phyloP scores from a whole-genome alignment of 2,329 filamentous ascomycete genomes.

The Rugonectria rugulosa region DNA sequence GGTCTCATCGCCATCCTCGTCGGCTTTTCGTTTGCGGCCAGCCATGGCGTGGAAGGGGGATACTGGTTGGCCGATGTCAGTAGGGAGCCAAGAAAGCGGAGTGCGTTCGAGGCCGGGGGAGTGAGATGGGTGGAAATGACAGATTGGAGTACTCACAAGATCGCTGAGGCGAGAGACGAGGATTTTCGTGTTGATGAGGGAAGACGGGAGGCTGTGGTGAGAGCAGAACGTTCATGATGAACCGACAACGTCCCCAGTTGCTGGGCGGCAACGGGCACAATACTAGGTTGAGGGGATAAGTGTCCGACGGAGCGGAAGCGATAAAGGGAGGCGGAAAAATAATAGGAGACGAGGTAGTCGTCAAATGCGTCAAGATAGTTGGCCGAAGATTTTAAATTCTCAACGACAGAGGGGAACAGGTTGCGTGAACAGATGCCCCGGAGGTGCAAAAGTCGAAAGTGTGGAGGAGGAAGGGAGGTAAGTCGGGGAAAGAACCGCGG shows the following conservation, averaged over 20 bases:
- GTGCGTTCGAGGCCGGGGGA: background rate
- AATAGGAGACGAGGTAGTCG: background rate
- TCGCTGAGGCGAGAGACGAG: conserved; percentile 62
- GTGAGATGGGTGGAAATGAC: background rate
- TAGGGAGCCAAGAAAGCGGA: conserved; percentile 15
- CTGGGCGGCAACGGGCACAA: conserved; percentile 14
- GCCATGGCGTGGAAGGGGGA: conserved; percentile 62
- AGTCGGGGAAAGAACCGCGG: conserved; percentile 13
- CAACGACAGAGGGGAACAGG: conserved; percentile 7
- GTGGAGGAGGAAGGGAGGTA: conserved; percentile 24
- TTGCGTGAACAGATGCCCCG: conserved; percentile 15
- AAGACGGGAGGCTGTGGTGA: conserved; percentile 67
- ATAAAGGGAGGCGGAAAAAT: background rate
- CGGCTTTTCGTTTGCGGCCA: conserved; percentile 84
- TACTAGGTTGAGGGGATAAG: conserved; percentile 25
- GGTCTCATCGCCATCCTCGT: conserved; percentile 83
- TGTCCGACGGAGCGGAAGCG: conserved; percentile 9
- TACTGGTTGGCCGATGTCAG: conserved; percentile 41
- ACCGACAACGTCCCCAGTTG: conserved; percentile 8
- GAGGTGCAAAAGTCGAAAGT: conserved; percentile 18
- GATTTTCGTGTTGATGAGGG: conserved; percentile 64
- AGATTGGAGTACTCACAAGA: conserved; percentile 55
- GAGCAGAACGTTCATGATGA: conserved; percentile 68
- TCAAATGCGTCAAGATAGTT: background rate
- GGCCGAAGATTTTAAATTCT: background rate